Conservation (phyloP, 768 basidiomycete species). For the Tricholoma flavovirens region DNA sequence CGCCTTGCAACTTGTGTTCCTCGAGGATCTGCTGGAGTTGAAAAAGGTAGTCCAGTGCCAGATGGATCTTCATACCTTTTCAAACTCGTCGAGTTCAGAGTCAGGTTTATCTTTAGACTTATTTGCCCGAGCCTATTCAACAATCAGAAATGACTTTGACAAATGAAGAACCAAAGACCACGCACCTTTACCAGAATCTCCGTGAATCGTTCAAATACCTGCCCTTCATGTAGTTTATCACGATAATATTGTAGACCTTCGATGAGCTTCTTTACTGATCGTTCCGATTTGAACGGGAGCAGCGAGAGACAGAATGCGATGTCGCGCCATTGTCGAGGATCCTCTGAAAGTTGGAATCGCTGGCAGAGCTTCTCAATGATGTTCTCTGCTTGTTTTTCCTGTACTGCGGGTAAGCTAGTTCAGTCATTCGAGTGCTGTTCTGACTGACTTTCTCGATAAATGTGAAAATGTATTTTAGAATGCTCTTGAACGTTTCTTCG, state of each 20-base stretch:
- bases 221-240: conserved; percentile 89
- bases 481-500: conserved; percentile 87
- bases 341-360: conserved; percentile 83
- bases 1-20: conserved; percentile 76
- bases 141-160: neutral
- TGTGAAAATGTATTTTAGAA: conserved; percentile 90
- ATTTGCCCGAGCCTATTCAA: conserved; percentile 69
- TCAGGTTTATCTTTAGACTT: conserved; percentile 92
- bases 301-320: conserved; percentile 94
- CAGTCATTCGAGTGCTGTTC: too few species aligned
- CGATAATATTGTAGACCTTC: conserved; percentile 91
- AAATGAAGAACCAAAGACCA: neutral
- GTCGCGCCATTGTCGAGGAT: conserved; percentile 94
- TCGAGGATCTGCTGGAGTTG: conserved; percentile 61
- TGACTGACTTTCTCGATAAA: conserved; percentile 89
- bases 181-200: conserved; percentile 88
- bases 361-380: conserved; percentile 98
- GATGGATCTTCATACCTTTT: conserved; percentile 45
- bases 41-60: too few species aligned
- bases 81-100: conserved; percentile 91
- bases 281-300: conserved; percentile 94
- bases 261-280: conserved; percentile 92
- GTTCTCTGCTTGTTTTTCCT: conserved; percentile 98
- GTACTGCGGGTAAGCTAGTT: neutral
- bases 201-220: conserved; percentile 73